Percentiles rank a stretch among this genome's conserved stretches.
phyloP scores from a whole-genome alignment of 345 rosid species.

The Schrenkiella parvula region DNA sequence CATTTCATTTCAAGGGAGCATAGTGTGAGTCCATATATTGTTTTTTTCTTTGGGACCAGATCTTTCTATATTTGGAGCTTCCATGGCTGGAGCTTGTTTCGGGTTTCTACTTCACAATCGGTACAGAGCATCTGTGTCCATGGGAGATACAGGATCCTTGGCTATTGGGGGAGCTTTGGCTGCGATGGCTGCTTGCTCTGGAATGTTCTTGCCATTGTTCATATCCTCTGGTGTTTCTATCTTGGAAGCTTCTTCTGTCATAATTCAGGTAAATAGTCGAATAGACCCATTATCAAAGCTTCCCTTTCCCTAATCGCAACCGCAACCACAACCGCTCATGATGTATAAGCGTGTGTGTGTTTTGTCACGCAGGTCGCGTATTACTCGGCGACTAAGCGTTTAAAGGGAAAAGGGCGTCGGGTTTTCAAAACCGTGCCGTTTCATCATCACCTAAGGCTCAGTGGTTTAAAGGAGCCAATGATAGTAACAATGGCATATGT shows the following conservation, averaged over 20 bases:
- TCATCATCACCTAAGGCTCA: constrained; percentile 32
- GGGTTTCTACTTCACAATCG: constrained; percentile 88
- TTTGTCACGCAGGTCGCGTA: constrained; percentile 17
- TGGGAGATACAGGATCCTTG: constrained; percentile 85
- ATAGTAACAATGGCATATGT: constrained; percentile 32
- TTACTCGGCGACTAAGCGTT: constrained; percentile 23
- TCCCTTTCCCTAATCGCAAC: not conserved
- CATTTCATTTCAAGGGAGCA: not conserved
- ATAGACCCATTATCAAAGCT: not conserved
- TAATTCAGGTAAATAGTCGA: constrained; percentile 54
- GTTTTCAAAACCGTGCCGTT: constrained; percentile 31
- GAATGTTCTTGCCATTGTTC: constrained; percentile 89
- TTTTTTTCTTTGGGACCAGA: constrained; percentile 38
- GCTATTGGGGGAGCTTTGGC: constrained; percentile 93
- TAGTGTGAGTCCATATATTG: not conserved
- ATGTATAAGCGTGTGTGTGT: not conserved
- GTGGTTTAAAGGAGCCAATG: constrained; percentile 28
- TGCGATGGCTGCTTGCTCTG: constrained; percentile 92
- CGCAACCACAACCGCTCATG: not conserved
- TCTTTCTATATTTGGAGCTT: constrained; percentile 80
- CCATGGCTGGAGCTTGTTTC: constrained; percentile 95
- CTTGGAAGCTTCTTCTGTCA: constrained; percentile 57
- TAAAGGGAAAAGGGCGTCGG: constrained; percentile 26
- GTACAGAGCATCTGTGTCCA: constrained; percentile 71
- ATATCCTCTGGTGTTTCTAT: constrained; percentile 74